Base-by-base conservation (phyloP, 2,329 filamentous ascomycete genomes). In the Xylaria hypoxylon region DNA sequence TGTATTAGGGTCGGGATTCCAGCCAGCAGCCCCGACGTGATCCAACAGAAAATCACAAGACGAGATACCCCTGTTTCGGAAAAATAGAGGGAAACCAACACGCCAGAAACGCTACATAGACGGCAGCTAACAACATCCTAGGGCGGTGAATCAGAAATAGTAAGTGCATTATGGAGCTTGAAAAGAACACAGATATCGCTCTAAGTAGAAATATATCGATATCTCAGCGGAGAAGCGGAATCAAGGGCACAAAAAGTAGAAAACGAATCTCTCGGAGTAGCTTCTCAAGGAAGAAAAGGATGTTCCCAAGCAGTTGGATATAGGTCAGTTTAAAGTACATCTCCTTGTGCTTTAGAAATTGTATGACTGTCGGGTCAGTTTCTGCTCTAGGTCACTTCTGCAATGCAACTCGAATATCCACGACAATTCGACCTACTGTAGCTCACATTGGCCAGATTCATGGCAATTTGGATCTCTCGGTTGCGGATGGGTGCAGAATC, bases 321-420 rank as follows among this genome's bases (percentile, higher is more conserved):
- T 42, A 26, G 47, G 28, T 28, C 47, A 22, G 59, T 38, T 59
- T 33, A 55, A 63, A 59, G 33, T 17, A 40, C 24, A 35, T 26
- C 13, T 48, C 33, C 17, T 38, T 52, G 22, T 45, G 13, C 6
- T 33, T 52, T 4, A 5, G 17, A 1, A 13, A 52, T 35, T 3
- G 17, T 11, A 38, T 45, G 22, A 8, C 58, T 51, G 5, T 19
- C 10, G 17, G 40, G 15, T 24, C 26, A 55, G 5, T 22, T n/a
- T 59, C 31, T 50, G 26, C 50, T 28, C 19, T 28, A 22, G 22
- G 42, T 50, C 19, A 28, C 6, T 45, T 33, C 64, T 63, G 60
- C 55, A 67, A 59, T 67, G 55, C 53, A 63, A 50, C 59, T 26
- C 13, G 0, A 17, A 19, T 42, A 56, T 22, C 47, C 10, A 64